Evolutionary conservation across 1,284 basidiomycete genomes (phyloP).

Genomic region (Naganishia sp.): DNA sequence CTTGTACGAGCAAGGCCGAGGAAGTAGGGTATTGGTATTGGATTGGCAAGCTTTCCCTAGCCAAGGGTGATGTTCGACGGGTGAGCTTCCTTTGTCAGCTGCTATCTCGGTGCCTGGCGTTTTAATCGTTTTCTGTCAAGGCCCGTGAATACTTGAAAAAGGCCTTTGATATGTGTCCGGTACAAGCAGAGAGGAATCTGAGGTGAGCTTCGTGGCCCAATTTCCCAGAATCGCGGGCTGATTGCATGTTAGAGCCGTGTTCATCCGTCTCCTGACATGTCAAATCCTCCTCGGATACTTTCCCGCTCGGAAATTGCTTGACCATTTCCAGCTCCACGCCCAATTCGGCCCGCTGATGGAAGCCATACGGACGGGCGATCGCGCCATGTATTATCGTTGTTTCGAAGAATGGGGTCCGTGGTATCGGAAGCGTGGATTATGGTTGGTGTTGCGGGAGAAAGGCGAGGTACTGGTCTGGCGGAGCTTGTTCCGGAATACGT

Average conservation of each 20-base stretch:
- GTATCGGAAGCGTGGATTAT: slow-evolving; percentile 49
- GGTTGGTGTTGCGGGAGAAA: slow-evolving; percentile 53
- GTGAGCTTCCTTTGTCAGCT: slow-evolving; percentile 12
- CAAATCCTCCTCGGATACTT: slow-evolving; percentile 52
- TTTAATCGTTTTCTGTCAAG: slow-evolving; percentile 23
- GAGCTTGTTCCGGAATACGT: slow-evolving; percentile 52
- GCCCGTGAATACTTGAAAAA: slow-evolving; percentile 37
- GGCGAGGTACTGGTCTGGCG: slow-evolving; percentile 56
- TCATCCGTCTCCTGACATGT: slow-evolving; percentile 52
- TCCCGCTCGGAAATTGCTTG: slow-evolving; percentile 42
- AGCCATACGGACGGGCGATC: slow-evolving; percentile 50
- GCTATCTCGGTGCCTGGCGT: too few relatives aligned
- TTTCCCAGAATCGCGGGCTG: background rate
- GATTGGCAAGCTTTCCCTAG: slow-evolving; percentile 30
- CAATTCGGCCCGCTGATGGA: slow-evolving; percentile 49
- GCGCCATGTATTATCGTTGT: slow-evolving; percentile 45
- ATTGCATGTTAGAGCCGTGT: slow-evolving; percentile 46
- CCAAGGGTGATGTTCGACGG: slow-evolving; percentile 28
- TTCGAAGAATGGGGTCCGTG: slow-evolving; percentile 49
- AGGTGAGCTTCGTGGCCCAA: slow-evolving; percentile 18
- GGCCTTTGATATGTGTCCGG: slow-evolving; percentile 40
- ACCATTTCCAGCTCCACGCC: slow-evolving; percentile 45
- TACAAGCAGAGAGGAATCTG: slow-evolving; percentile 33
- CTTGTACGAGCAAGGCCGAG: slow-evolving; percentile 31
- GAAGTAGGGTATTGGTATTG: slow-evolving; percentile 33